Evolutionary conservation across 176 grass and related monocot species (phyloP), one percentile per base, ranked within the genome.

Genomic region (Eleusine indica): DNA sequence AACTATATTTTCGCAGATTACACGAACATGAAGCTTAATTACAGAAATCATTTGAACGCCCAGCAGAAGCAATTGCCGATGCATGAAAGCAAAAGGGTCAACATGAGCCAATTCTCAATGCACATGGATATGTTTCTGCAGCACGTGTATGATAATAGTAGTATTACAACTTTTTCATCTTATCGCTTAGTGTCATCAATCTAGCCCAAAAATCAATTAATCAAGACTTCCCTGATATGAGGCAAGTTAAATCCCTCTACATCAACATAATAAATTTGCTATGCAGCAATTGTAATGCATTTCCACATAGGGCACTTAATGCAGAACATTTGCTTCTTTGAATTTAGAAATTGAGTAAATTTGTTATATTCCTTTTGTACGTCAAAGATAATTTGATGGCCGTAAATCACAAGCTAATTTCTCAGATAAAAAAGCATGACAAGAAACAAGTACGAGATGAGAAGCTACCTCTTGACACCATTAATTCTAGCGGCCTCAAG

Each of bases 401-500:
- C 51, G 4, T 53, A 53, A 53, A 17, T 53, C 14, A 16, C 14
- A 16, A 16, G 51, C 51, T 53, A 49, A 49, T 53, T 17, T 17
- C 14, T 16, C 14, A 61, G 39, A 38, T 81, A 19, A 81, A 76
- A 75, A 11, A 22, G 30, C 17, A 49, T 5, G 10, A 74, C 37
- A 40, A 44, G 58, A 48, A 43, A 10, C 9, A 13, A 28, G 22
- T 63, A 29, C 60, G 29, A 28, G 60, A 0, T 81, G 65, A 15
- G 18, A 70, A 73, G 8, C n/a, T 38, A 95, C 93, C 93, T 92
- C 84, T 95, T 92, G 61, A 92, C 93, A 54, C 88, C 75, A 67
- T 88, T 95, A 72, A 95, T 92, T 75, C 93, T 89, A 68, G 88
- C 79, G 37, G 90, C 93, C 75, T 95, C 93, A 4, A 95, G 87